phyloP scores from a whole-genome alignment of 805 yeast genomes.

The Saccharomycopsis fermentans region DNA sequence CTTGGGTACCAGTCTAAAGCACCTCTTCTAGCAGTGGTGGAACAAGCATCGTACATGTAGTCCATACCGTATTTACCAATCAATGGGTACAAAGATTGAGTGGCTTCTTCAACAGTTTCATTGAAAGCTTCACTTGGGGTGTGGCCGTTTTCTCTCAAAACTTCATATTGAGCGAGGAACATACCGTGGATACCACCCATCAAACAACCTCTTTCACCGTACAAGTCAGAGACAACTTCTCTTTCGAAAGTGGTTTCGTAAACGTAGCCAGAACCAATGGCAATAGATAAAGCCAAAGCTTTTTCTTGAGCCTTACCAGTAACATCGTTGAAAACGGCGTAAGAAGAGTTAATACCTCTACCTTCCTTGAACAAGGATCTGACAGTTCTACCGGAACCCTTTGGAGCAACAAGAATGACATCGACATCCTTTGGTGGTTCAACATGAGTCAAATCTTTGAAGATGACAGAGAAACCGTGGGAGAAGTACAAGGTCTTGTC shows the following conservation, averaged over 20 bases:
- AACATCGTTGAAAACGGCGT: slow-evolving; percentile 99
- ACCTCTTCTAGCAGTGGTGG: slow-evolving; percentile 99
- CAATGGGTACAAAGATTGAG: slow-evolving; percentile 98
- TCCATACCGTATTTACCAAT: slow-evolving; percentile 99
- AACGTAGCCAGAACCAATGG: slow-evolving; percentile 99
- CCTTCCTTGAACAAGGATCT: slow-evolving; percentile 99
- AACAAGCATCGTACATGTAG: slow-evolving; percentile 99
- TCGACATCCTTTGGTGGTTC: slow-evolving; percentile 92
- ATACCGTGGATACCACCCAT: slow-evolving; percentile 99
- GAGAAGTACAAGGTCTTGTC: slow-evolving; percentile 98
- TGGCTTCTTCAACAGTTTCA: slow-evolving; percentile 99
- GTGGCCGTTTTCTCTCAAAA: slow-evolving; percentile 98
- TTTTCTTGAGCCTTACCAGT: slow-evolving; percentile 98
- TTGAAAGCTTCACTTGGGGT: slow-evolving; percentile 99
- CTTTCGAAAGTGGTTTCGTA: slow-evolving; percentile 99
- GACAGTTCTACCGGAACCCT: slow-evolving; percentile 99
- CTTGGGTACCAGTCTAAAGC: slow-evolving; percentile 99
- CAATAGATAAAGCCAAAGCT: slow-evolving; percentile 97
- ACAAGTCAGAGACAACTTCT: slow-evolving; percentile 97
- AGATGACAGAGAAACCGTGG: slow-evolving; percentile 99
- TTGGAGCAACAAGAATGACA: slow-evolving; percentile 98
- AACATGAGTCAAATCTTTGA: slow-evolving; percentile 94
- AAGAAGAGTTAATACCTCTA: slow-evolving; percentile 99
- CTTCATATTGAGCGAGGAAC: slow-evolving; percentile 99
- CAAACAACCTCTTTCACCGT: slow-evolving; percentile 99